Percentiles rank a stretch among this genome's conserved stretches.
phyloP scores from a whole-genome alignment of 805 yeast species.

The Naumovozyma dairenensis region DNA sequence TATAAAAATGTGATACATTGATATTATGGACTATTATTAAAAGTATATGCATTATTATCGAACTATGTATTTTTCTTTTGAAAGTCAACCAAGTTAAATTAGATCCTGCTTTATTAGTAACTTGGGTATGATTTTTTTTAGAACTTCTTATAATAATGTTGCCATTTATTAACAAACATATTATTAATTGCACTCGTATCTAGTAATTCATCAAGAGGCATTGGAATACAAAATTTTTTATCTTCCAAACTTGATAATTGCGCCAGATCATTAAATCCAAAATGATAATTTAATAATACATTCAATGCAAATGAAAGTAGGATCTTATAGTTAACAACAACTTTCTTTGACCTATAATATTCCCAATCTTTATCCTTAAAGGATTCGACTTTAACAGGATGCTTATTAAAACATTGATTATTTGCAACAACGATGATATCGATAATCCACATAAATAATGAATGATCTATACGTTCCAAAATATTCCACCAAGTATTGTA shows the following conservation, averaged over 20 bases:
- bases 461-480: slow-evolving; percentile 25
- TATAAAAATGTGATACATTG: no score
- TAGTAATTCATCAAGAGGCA: slow-evolving; percentile 15
- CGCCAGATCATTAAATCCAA: slow-evolving; percentile 35
- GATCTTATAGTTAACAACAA: slow-evolving; percentile 33
- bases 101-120: no score
- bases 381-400: slow-evolving; percentile 21
- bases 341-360: slow-evolving; percentile 27
- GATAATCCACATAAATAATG: slow-evolving; percentile 27
- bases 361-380: slow-evolving; percentile 22
- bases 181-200: slow-evolving; percentile 17
- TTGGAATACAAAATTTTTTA: slow-evolving; percentile 22
- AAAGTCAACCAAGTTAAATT: no score
- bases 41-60: no score
- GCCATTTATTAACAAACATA: slow-evolving; percentile 28
- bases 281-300: slow-evolving; percentile 40
- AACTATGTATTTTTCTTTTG: no score
- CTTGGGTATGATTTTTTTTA: no score
- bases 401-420: slow-evolving; percentile 29
- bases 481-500: slow-evolving; percentile 27
- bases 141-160: slow-evolving; percentile 26
- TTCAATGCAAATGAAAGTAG: slow-evolving; percentile 33
- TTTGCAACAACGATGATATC: slow-evolving; percentile 27
- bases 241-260: slow-evolving; percentile 21
- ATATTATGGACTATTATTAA: no score